Percentiles rank a stretch among this genome's conserved stretches.
phyloP scores from a whole-genome alignment of 306 rosid genomes.

The Lathyrus tuberosus region DNA sequence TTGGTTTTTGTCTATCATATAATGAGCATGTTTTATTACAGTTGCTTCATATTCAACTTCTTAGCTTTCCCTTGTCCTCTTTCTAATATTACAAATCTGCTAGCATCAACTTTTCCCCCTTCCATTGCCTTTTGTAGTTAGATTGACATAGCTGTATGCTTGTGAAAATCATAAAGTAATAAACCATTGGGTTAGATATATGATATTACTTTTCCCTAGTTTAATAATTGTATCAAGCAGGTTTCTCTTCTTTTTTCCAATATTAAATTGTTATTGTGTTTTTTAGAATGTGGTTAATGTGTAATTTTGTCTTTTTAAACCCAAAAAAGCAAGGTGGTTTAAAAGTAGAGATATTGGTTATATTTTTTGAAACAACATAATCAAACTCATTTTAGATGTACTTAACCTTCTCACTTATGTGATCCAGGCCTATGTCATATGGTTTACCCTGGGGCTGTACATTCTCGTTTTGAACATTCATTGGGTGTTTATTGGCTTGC shows the following conservation, averaged over 20 bases:
- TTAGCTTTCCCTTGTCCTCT: not conserved
- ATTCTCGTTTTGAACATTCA: slow-evolving; percentile 62
- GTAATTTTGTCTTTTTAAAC: not conserved
- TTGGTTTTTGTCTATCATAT: not conserved
- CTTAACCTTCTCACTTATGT: slow-evolving; percentile 25
- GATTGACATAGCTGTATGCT: not conserved
- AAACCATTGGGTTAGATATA: slow-evolving; percentile 10
- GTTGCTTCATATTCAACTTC: not conserved
- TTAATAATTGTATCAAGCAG: not conserved
- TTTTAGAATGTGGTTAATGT: slow-evolving; percentile 20
- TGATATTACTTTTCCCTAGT: slow-evolving; percentile 8
- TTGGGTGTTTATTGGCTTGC: slow-evolving; percentile 62
- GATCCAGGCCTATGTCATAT: slow-evolving; percentile 49
- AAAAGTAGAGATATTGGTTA: too few relatives aligned
- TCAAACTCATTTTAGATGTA: not conserved
- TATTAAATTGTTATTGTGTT: slow-evolving; percentile 8
- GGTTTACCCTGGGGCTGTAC: slow-evolving; percentile 65
- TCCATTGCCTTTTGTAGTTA: not conserved
- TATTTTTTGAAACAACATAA: too few relatives aligned
- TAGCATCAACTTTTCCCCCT: not conserved
- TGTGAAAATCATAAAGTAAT: not conserved
- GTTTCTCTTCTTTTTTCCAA: not conserved
- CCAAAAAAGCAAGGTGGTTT: too few relatives aligned
- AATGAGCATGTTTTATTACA: slow-evolving; percentile 4
- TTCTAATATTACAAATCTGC: slow-evolving; percentile 4